A percentile compares a stretch with the other conserved stretches of the same genome.
Conservation (phyloP, 2,329 filamentous ascomycete species). For the Spiromastix sp. region DNA sequence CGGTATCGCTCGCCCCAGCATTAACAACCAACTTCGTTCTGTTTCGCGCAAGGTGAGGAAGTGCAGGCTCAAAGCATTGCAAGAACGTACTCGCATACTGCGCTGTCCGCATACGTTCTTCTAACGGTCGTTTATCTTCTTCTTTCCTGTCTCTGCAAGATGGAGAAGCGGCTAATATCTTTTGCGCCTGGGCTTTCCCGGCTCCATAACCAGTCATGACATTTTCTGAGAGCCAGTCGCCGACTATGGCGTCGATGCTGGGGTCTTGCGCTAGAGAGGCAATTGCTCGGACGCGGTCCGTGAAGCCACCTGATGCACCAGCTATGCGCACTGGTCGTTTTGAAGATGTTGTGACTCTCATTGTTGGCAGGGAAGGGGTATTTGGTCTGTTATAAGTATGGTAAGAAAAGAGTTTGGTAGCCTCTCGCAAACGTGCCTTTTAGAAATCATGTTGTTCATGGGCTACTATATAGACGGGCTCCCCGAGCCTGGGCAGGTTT, state of each 20-base stretch:
- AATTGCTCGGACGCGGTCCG: slow-evolving; percentile 3
- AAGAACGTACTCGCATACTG: slow-evolving; percentile 24
- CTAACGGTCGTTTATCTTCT: neutral
- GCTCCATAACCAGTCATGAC: slow-evolving; percentile 16
- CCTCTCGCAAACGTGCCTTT: no score
- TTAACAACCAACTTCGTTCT: slow-evolving; percentile 32
- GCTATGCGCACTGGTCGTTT: slow-evolving; percentile 1
- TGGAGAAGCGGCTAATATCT: neutral
- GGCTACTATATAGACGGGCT: no score
- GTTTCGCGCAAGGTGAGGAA: slow-evolving; percentile 26
- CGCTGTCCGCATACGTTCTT: slow-evolving; percentile 11
- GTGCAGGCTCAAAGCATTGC: slow-evolving; percentile 26
- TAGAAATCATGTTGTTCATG: no score
- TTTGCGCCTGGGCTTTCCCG: slow-evolving; percentile 13
- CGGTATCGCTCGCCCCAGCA: slow-evolving; percentile 31
- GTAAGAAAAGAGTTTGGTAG: no score
- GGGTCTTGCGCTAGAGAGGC: slow-evolving; percentile 13
- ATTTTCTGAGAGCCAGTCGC: slow-evolving; percentile 21
- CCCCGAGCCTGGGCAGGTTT: no score
- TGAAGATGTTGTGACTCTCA: neutral
- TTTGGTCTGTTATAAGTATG: no score
- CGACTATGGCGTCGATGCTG: slow-evolving; percentile 14
- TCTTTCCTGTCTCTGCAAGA: neutral
- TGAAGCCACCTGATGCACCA: neutral
- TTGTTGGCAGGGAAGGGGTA: neutral